Percentiles rank a stretch among this genome's conserved stretches.
phyloP scores from a whole-genome alignment of 2,329 filamentous ascomycete species.

The Leptodontidium sp. region DNA sequence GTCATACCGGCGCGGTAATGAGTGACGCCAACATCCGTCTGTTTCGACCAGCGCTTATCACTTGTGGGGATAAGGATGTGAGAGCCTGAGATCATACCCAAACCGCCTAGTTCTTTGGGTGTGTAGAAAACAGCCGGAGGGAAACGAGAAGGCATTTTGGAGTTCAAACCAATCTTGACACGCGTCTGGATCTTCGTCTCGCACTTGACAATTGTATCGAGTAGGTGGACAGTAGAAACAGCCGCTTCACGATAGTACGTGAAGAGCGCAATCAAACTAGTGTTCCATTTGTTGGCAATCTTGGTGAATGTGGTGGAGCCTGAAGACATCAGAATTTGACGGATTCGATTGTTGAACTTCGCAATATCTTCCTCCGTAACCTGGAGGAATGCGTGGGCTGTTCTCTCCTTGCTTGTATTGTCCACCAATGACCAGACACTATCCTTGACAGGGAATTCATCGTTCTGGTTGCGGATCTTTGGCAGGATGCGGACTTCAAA shows the following conservation, averaged over 20 bases:
- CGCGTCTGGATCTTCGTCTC: conserved; percentile 99
- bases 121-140: conserved; percentile 99
- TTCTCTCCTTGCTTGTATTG: conserved; percentile 95
- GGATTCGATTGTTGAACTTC: conserved; percentile 99
- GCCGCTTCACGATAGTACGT: conserved; percentile 98
- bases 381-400: conserved; percentile 95
- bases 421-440: conserved; percentile 98
- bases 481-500: conserved; percentile 97
- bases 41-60: conserved; percentile 98
- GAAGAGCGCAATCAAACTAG: conserved; percentile 93
- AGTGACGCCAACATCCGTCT: conserved; percentile 96
- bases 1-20: conserved; percentile 98
- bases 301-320: conserved; percentile 99
- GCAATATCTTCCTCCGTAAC: conserved; percentile 98
- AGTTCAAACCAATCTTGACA: conserved; percentile 98
- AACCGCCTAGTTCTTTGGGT: conserved; percentile 93
- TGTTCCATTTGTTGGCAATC: conserved; percentile 99
- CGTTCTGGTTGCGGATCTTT: conserved; percentile 93
- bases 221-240: conserved; percentile 89
- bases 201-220: conserved; percentile 98
- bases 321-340: conserved; percentile 98
- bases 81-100: conserved; percentile 98
- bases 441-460: conserved; percentile 97
- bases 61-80: conserved; percentile 97
- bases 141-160: conserved; percentile 99